A percentile compares a stretch with the other conserved stretches of the same genome.
Evolutionary conservation across 1,139 yeast species (phyloP).

Genomic region (Sugiyamaella neomexicana): DNA sequence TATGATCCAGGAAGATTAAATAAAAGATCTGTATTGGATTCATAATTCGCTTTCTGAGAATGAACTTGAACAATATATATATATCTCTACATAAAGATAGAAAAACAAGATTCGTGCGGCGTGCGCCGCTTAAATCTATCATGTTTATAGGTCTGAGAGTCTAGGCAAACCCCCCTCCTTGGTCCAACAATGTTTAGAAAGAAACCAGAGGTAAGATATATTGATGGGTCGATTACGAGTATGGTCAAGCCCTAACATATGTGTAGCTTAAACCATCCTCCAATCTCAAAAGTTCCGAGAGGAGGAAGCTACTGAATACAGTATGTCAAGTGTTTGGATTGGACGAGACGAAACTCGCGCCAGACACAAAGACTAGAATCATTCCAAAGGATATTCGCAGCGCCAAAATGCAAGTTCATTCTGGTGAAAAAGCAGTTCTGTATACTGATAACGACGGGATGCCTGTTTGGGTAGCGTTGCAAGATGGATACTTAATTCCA

Average conservation of each 20-base stretch:
- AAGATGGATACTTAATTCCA: conserved; percentile 62
- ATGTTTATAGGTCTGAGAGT: too few species aligned
- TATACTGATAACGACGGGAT: conserved; percentile 62
- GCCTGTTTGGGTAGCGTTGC: conserved; percentile 69
- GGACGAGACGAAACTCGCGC: conserved; percentile 48
- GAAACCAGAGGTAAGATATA: conserved; percentile 47
- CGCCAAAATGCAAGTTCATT: conserved; percentile 60
- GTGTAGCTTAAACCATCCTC: conserved; percentile 64
- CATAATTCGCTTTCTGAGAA: too few species aligned
- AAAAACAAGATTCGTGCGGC: too few species aligned
- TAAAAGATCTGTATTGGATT: too few species aligned
- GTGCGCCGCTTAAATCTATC: too few species aligned
- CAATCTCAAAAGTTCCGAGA: conserved; percentile 78
- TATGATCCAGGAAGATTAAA: too few species aligned
- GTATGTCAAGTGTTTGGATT: conserved; percentile 51
- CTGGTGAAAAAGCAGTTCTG: conserved; percentile 59
- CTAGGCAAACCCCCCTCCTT: not conserved
- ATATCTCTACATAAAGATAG: too few species aligned
- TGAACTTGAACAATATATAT: too few species aligned
- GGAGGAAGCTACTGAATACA: conserved; percentile 57
- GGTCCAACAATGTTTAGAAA: conserved; percentile 57
- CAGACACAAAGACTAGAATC: conserved; percentile 50
- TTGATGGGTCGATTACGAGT: too few species aligned
- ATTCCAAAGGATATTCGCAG: conserved; percentile 65
- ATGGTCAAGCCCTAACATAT: not conserved